These are phyloP conservation scores for Ustilago bromivora DNA, from an alignment of 1,284 basidiomycete genomes.

Conservation along the genomic window DNA sequence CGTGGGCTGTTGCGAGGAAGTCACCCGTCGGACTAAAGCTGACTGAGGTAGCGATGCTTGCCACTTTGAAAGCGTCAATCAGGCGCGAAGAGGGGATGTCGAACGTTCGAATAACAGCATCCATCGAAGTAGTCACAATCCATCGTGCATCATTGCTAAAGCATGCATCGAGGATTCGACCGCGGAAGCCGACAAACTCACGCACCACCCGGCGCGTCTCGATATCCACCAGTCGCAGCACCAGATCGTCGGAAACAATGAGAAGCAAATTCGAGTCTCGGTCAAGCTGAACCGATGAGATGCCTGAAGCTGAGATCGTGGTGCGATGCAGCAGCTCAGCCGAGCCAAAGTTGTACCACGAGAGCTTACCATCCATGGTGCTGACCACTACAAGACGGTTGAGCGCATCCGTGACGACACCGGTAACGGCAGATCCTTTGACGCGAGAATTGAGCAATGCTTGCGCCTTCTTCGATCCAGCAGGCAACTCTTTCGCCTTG, in stretches of 20 bases:
- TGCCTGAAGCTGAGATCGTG: slow-evolving; percentile 77
- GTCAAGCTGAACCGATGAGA: slow-evolving; percentile 81
- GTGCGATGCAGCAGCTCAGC: slow-evolving; percentile 78
- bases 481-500: slow-evolving; percentile 41
- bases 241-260: slow-evolving; percentile 84
- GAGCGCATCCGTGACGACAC: slow-evolving; percentile 85
- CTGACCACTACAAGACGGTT: slow-evolving; percentile 84
- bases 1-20: slow-evolving; percentile 93
- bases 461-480: slow-evolving; percentile 35
- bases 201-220: slow-evolving; percentile 89
- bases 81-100: slow-evolving; percentile 92
- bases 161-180: slow-evolving; percentile 60
- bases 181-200: slow-evolving; percentile 75
- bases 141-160: slow-evolving; percentile 95
- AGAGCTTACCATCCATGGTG: slow-evolving; percentile 84
- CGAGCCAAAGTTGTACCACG: slow-evolving; percentile 97
- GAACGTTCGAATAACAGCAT: slow-evolving; percentile 92
- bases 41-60: slow-evolving; percentile 89
- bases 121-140: slow-evolving; percentile 88
- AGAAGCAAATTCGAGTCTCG: slow-evolving; percentile 88
- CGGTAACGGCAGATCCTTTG: slow-evolving; percentile 72
- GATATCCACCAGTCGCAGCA: slow-evolving; percentile 87
- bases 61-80: slow-evolving; percentile 90
- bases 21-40: slow-evolving; percentile 94
- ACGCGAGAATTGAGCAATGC: slow-evolving; percentile 32